A percentile compares a stretch with the other conserved stretches of the same genome.
Evolutionary conservation across 257 asterid genomes (phyloP).

Genomic region (Nicotiana obtusifolia): DNA sequence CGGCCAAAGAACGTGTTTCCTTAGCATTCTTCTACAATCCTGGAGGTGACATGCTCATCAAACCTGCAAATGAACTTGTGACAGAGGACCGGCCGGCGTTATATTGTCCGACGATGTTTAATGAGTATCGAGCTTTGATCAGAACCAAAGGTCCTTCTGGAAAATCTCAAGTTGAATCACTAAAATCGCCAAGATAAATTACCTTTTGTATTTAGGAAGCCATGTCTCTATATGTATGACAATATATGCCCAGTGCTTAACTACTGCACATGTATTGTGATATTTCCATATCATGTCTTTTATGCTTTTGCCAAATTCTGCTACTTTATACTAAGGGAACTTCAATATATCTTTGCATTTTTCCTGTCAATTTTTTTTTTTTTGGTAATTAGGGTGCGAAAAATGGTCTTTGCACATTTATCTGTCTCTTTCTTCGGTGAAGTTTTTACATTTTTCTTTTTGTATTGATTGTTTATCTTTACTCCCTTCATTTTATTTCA

Average conservation of each 20-base stretch:
- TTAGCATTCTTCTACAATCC: conserved; percentile 39
- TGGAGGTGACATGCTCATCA: conserved; percentile 19
- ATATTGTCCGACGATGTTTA: conserved; percentile 24
- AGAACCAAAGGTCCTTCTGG: conserved; percentile 36
- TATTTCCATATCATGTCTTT: background rate
- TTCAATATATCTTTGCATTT: background rate
- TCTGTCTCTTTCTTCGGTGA: background rate
- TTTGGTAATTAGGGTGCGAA: background rate
- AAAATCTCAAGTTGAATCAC: conserved; percentile 33
- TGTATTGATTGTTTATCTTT: no score
- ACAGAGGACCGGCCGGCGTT: conserved; percentile 9
- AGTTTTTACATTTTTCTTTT: background rate
- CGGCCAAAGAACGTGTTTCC: conserved; percentile 28
- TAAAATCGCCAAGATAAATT: conserved; percentile 12
- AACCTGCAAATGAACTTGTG: conserved; percentile 30
- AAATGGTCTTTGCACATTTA: background rate
- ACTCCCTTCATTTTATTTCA: no score
- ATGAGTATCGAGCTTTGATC: conserved; percentile 27
- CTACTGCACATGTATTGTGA: background rate
- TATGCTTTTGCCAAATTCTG: background rate
- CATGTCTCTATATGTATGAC: background rate
- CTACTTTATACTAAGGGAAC: background rate
- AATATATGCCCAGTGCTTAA: background rate
- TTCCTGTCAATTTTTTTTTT: background rate
- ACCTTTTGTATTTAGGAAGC: background rate